A percentile compares a stretch with the other conserved stretches of the same genome.
Conservation (phyloP, 2,329 filamentous ascomycete species). For the Thermothelomyces thermophilus region DNA sequence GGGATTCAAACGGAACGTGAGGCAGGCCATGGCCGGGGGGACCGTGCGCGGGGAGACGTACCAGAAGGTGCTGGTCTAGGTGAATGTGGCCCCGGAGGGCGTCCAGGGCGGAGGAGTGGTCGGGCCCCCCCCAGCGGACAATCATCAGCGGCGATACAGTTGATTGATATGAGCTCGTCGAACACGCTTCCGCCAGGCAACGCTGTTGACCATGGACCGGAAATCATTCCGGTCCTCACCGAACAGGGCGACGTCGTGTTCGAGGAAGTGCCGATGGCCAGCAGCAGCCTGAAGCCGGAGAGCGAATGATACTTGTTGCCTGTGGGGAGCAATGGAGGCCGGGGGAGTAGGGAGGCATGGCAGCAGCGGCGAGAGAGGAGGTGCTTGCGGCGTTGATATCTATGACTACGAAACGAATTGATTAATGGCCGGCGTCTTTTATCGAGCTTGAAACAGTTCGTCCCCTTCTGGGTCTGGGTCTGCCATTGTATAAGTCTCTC, state of each 20-base stretch:
- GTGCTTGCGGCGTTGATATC: constrained; percentile 17
- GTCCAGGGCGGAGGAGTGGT: background rate
- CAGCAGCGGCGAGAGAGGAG: constrained; percentile 5
- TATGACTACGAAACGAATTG: constrained; percentile 12
- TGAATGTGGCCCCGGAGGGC: constrained; percentile 22
- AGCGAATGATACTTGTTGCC: constrained; percentile 1
- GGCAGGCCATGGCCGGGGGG: constrained; percentile 75
- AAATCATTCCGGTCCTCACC: constrained; percentile 86
- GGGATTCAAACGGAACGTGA: constrained; percentile 85
- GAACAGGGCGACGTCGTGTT: constrained; percentile 88
- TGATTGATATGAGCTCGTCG: constrained; percentile 95
- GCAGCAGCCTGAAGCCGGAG: constrained; percentile 65
- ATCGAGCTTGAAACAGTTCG: no score
- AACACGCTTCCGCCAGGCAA: constrained; percentile 78
- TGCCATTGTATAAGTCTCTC: no score
- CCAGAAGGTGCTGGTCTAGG: constrained; percentile 70
- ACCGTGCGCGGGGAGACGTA: constrained; percentile 65
- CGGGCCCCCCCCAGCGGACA: background rate
- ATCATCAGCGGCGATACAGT: constrained; percentile 47
- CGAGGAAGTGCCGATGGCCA: constrained; percentile 76
- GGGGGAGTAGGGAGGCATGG: background rate
- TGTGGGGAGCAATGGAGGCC: background rate
- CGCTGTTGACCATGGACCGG: constrained; percentile 90
- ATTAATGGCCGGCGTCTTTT: background rate
- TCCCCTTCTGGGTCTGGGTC: no score